Evolutionary conservation across 805 yeast genomes (phyloP).

Genomic region (Martiniozyma abietophila): DNA sequence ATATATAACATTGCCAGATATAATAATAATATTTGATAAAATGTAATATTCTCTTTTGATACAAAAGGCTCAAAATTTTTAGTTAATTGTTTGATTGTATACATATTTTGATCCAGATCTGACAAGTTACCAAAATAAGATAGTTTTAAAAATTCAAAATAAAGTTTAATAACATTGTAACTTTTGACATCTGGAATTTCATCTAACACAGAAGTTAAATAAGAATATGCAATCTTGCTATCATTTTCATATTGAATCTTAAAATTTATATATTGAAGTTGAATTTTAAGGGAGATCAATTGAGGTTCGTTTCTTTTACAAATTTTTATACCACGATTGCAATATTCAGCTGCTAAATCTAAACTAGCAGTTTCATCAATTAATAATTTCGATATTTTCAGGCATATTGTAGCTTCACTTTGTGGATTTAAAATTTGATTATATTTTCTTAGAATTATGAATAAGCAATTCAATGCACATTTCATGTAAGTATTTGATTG

Average conservation of each 20-base stretch:
- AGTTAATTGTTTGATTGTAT: constrained; percentile 11
- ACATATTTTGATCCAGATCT: constrained; percentile 22
- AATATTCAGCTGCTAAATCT: constrained; percentile 32
- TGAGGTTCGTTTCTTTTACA: constrained; percentile 19
- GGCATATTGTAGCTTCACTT: constrained; percentile 27
- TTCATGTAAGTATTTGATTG: constrained; percentile 27
- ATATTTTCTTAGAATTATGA: constrained; percentile 27
- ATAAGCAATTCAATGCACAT: constrained; percentile 30
- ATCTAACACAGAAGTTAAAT: constrained; percentile 22
- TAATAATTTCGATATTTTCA: constrained; percentile 30
- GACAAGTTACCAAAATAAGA: constrained; percentile 23
- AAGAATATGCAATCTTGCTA: constrained; percentile 22
- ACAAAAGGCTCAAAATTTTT: constrained; percentile 8
- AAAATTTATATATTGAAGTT: constrained; percentile 29
- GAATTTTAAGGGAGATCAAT: constrained; percentile 17
- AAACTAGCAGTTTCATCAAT: constrained; percentile 33
- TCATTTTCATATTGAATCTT: constrained; percentile 27
- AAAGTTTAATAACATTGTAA: constrained; percentile 13
- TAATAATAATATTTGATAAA: constrained; percentile 21
- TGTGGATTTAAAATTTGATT: constrained; percentile 22
- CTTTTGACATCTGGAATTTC: constrained; percentile 11
- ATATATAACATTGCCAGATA: constrained; percentile 26
- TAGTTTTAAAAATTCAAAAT: constrained; percentile 27
- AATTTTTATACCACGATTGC: constrained; percentile 22
- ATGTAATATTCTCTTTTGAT: constrained; percentile 8